Base-by-base conservation (phyloP, 345 rosid species). In the Carallia pectinifolia region DNA sequence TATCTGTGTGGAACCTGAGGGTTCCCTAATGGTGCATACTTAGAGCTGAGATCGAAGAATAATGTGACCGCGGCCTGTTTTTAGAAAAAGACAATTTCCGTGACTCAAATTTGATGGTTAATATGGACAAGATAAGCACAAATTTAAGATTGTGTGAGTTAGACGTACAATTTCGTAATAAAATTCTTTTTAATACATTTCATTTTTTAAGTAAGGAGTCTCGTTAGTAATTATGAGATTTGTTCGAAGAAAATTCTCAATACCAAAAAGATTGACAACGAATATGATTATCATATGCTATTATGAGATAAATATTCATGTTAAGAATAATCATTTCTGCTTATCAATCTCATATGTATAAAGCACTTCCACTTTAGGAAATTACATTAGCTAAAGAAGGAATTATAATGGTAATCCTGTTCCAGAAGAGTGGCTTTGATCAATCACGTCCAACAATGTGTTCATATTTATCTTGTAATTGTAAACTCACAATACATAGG, bases 11-110 rank as follows among this genome's bases (percentile, higher is more conserved):
- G 94, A 89, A 69, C 90, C 90, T 15, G 87, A 85, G 74, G 83
- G 92, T 93, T 91, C 71, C 98, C 98, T 5, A 91, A 93, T 63
- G 98, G 97, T 67, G 97, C 97, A 37, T 93, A 85, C 73, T 40
- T 77, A 65, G 86, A 84, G 40, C 61, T 91, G 23, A 91, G 96
- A 97, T 73, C 83, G 63, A 84, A 82, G 70, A 62, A 76, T 64
- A 80, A 87, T 58, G 89, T 89, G 19, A 82, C 73, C 74, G 77
- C 66, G 68, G 80, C 87, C 71, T 93, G 98, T n/a, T 73, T 40
- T 68, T 81, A 76, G 77, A 81, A 48, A 65, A 89, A 81, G 34
- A 33, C 34, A 33, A 33, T 33, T 33, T 33, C 34, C 34, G 27
- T 91, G 90, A 65, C 81, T 81, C n/a, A 76, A 91, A 76, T 82